These are phyloP conservation scores for Naematelia aurantialba DNA, from an alignment of 768 basidiomycete species.

Conservation along the genomic window DNA sequence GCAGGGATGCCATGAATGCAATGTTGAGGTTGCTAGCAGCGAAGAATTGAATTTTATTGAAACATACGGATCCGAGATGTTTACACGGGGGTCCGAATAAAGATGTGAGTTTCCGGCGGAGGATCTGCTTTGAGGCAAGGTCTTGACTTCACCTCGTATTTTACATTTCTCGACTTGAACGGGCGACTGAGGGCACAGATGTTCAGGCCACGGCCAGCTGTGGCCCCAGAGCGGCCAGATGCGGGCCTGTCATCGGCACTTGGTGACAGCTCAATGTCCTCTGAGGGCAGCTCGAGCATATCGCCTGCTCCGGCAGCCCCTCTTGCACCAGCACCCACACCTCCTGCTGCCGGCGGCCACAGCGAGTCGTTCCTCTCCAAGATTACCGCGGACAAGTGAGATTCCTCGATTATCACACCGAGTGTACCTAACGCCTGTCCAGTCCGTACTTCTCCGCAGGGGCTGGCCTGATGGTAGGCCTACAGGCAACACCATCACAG, in stretches of 20 bases:
- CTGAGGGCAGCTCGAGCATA: not conserved
- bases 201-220: constrained; percentile 3
- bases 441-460: constrained; percentile 98
- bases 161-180: no score
- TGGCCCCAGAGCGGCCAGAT: not conserved
- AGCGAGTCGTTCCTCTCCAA: constrained; percentile 28
- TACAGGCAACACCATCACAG: constrained; percentile 6
- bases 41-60: no score
- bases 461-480: constrained; percentile 86
- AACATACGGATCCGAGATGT: no score
- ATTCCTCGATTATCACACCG: not conserved
- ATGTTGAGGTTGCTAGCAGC: not conserved
- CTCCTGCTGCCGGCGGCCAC: constrained; percentile 10
- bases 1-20: not conserved
- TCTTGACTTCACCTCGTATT: no score
- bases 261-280: not conserved
- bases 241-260: not conserved
- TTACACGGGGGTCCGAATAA: no score
- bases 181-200: no score
- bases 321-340: not conserved
- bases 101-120: no score
- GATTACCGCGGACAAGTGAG: constrained; percentile 46
- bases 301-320: not conserved
- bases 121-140: no score
- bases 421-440: constrained; percentile 2